Conservation (phyloP, 305 asterid species). For the Rubia occidens region DNA sequence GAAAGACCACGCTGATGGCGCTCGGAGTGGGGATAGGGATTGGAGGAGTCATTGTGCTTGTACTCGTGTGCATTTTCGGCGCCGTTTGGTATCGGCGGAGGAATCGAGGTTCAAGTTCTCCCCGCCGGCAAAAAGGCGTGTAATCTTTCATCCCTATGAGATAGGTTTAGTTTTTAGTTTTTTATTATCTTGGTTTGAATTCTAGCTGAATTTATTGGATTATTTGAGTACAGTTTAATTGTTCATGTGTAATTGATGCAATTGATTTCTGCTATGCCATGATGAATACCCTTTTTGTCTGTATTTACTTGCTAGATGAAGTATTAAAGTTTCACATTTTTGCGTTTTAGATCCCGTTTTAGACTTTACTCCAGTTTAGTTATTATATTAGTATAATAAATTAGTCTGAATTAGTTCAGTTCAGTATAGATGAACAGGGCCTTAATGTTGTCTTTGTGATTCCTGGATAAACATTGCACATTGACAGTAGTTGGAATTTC, state of each 20-base stretch:
- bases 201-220: background rate
- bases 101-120: conserved; percentile 37
- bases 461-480: background rate
- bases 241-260: background rate
- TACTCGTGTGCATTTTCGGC: conserved; percentile 47
- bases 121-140: conserved; percentile 44
- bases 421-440: background rate
- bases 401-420: background rate
- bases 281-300: background rate
- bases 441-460: background rate
- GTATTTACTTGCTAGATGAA: background rate
- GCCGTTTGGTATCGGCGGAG: conserved; percentile 56
- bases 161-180: background rate
- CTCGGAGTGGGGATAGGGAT: conserved; percentile 78
- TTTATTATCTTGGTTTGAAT: background rate
- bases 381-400: background rate
- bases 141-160: background rate
- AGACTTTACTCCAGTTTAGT: background rate
- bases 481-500: background rate
- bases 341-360: background rate
- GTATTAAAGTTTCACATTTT: too few species aligned
- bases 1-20: conserved; percentile 45
- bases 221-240: background rate
- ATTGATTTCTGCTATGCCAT: conserved; percentile 1
- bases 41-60: conserved; percentile 61